These are phyloP conservation scores for Claviceps sp. DNA, from an alignment of 2,329 filamentous ascomycete species.

Conservation along the genomic window DNA sequence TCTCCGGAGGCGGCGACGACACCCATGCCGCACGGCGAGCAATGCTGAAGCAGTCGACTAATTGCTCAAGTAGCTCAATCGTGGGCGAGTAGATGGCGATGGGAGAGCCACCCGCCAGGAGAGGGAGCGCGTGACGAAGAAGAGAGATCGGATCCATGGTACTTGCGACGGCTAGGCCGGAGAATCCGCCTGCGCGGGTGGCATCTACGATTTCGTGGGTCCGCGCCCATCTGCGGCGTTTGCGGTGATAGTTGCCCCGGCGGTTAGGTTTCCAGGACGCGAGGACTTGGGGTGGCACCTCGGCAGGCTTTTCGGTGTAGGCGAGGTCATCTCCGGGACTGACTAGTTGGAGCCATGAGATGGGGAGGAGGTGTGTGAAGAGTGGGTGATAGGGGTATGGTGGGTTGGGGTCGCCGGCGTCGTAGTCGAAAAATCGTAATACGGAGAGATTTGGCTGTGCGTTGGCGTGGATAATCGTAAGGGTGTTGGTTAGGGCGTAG, in stretches of 20 bases:
- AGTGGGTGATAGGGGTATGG: slow-evolving; percentile 59
- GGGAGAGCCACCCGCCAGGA: slow-evolving; percentile 70
- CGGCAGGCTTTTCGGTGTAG: slow-evolving; percentile 53
- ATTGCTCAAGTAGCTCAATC: slow-evolving; percentile 61
- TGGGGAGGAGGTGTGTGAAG: slow-evolving; percentile 62
- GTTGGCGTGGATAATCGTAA: slow-evolving; percentile 70
- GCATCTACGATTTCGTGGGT: slow-evolving; percentile 60
- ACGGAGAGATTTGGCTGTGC: slow-evolving; percentile 78
- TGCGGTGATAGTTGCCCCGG: slow-evolving; percentile 75
- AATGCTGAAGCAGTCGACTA: slow-evolving; percentile 78
- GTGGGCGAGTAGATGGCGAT: slow-evolving; percentile 76
- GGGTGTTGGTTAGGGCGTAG: slow-evolving; percentile 58
- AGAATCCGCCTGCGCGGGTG: slow-evolving; percentile 62
- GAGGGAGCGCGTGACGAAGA: slow-evolving; percentile 60
- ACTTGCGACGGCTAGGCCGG: slow-evolving; percentile 70
- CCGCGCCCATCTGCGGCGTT: slow-evolving; percentile 69
- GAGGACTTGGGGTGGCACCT: slow-evolving; percentile 46
- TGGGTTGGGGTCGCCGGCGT: slow-evolving; percentile 49
- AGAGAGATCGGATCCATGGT: slow-evolving; percentile 70
- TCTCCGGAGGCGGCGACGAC: slow-evolving; percentile 33
- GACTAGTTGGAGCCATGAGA: slow-evolving; percentile 88
- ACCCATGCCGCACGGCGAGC: slow-evolving; percentile 66
- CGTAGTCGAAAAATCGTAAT: slow-evolving; percentile 81
- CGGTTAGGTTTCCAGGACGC: slow-evolving; percentile 67
- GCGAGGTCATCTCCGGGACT: slow-evolving; percentile 61